Percentiles rank a stretch among this genome's conserved stretches.
phyloP scores from a whole-genome alignment of 805 yeast species.

The Myxozyma mucilagina region DNA sequence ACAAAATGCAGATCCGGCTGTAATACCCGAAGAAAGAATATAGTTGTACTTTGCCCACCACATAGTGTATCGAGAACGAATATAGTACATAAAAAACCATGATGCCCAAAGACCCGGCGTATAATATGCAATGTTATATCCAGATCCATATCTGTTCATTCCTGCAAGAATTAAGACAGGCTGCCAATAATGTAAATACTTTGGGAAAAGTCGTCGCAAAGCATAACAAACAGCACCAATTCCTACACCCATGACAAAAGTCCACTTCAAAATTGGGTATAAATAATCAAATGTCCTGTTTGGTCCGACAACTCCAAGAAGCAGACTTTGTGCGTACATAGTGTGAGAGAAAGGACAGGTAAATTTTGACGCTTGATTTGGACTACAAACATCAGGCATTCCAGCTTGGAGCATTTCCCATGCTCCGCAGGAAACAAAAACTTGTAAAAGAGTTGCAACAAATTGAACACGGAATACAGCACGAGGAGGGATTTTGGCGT shows the following conservation, averaged over 20 bases:
- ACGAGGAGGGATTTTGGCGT: conserved; percentile 54
- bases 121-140: conserved; percentile 35
- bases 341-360: conserved; percentile 31
- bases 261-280: conserved; percentile 29
- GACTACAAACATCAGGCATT: conserved; percentile 29
- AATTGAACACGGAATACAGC: conserved; percentile 53
- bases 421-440: conserved; percentile 52
- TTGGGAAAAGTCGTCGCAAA: conserved; percentile 10
- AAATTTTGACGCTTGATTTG: conserved; percentile 23
- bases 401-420: conserved; percentile 47
- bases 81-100: conserved; percentile 55
- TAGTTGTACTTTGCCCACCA: conserved; percentile 81
- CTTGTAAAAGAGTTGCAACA: conserved; percentile 54
- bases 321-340: conserved; percentile 26
- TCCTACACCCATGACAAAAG: conserved; percentile 29
- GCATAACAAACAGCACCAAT: conserved; percentile 14
- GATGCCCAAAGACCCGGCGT: conserved; percentile 49
- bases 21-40: conserved; percentile 62
- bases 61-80: conserved; percentile 54
- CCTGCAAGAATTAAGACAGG: conserved; percentile 30
- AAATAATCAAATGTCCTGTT: conserved; percentile 19
- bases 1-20: conserved; percentile 65
- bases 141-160: conserved; percentile 10
- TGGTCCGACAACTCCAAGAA: conserved; percentile 35
- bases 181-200: conserved; percentile 11